Evolutionary conservation across 306 rosid genomes (phyloP), one percentile per base, ranked within the genome.

Genomic region (Dicorynia guianensis): DNA sequence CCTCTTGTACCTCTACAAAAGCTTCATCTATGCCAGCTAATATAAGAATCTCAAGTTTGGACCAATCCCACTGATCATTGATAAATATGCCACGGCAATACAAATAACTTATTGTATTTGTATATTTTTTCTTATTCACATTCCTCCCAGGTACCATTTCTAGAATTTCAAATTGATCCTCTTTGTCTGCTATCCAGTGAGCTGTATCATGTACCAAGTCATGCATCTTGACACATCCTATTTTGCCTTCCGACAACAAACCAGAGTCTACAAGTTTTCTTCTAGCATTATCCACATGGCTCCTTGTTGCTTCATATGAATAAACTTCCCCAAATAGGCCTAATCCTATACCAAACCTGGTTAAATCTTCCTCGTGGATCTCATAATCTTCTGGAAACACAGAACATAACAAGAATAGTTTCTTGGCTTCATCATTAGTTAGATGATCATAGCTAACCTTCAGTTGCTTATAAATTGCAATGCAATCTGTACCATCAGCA

Each of bases 221-320:
- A 61, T 61, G 67, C 67, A 61, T 38, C n/a, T 11, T 66, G 8
- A 47, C 71, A 66, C 0, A 44, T 0, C 34, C 38, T 66, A 3
- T 15, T 0, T 0, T 0, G 4, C 0, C 71, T 3, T 25, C 3
- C 5, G 46, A 10, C 3, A 66, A 33, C 7, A 66, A 25, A 25
- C 40, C 46, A 66, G 56, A 44, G 12, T 44, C 56, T 44, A 20
- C 20, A 4, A 66, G 71, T 6, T 2, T 11, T 1, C 13, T 12
- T 10, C 10, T 0, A 0, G 71, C 71, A 2, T 11, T 14, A 18
- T 0, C 18, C 20, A 46, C 42, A 2, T 19, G 12, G 5, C 10
- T 0, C 54, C 70, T 43, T 46, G 20, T 3, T 0, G 49, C 17
- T 0, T 6, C 20, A 3, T 43, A 13, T 11, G 3, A 18, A 15